Base-by-base conservation (phyloP, 2,329 filamentous ascomycete species). In the Phaeosphaeriaceae sp. region DNA sequence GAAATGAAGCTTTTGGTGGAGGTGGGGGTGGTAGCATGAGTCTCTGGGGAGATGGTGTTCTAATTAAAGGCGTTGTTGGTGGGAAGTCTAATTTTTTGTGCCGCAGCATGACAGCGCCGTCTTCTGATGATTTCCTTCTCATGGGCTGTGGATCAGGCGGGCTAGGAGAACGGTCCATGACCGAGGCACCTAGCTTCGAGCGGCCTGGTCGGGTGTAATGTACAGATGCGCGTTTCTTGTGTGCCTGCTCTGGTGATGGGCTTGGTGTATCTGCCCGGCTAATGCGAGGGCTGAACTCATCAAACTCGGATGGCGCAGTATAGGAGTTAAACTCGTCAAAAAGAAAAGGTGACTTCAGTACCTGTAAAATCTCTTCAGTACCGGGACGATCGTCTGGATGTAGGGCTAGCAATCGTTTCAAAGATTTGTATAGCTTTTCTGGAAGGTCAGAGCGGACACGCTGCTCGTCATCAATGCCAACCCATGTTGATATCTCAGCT, bases 401-500 rank as follows among this genome's bases (percentile, higher is more conserved):
- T 11, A 95, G 78, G 1, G 91, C 87, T 5, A 99, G 81, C 4
- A 99, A 79, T 47, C 85, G 85, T 69, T 91, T 92, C 3, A 99
- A 80, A 45, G 96, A 86, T 37, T 85, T 84, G 73, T 97, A 99
- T 0, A 99, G 82, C 70, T 90, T 88, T 4, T 90, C 82, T 0
- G 94, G 94, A 0, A 99, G 78, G 63, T 97, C 94, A 0, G 89
- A 85, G 2, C 93, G 84, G 56, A 88, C 82, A 29, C 87, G 81
- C 28, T 85, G 82, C 60, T 90, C 87, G 51, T 91, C 87, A 54
- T 91, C 85, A 61, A 97, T 96, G 0, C 94, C 94, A 45, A 86
- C 79, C 94, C 94, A 99, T 28, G 83, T 81, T 9, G 86, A 85
- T 48, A 99, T 97, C 72, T 99, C 94, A 3, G 82, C 87, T 34